Conservation (phyloP, 306 rosid species). For the Vigna hirtella region DNA sequence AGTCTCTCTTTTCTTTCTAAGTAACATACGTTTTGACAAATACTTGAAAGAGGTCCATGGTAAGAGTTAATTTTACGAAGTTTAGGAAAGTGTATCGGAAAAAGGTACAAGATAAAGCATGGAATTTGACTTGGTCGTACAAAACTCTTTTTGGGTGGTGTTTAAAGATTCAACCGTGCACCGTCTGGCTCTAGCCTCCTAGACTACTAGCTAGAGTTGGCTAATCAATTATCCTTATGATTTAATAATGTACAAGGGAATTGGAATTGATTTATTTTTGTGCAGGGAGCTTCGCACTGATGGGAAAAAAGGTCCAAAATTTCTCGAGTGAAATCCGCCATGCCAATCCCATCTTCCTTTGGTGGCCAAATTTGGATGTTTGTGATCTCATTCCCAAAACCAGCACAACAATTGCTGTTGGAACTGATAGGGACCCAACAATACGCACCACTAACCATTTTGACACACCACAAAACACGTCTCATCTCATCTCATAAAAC, state of each 20-base stretch:
- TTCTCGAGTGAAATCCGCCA: conserved; percentile 52
- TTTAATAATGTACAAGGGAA: conserved; percentile 25
- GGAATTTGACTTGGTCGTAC: neutral
- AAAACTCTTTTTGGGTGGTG: neutral
- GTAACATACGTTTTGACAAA: no score
- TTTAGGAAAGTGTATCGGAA: no score
- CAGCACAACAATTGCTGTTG: conserved; percentile 60
- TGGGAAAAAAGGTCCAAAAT: conserved; percentile 38
- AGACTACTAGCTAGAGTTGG: neutral
- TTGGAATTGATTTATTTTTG: conserved; percentile 35
- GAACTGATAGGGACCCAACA: conserved; percentile 66
- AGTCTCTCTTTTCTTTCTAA: no score
- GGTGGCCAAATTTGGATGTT: conserved; percentile 64
- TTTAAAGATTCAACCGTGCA: conserved; percentile 2
- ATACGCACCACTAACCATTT: conserved; percentile 39
- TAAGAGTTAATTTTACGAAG: no score
- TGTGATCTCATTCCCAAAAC: conserved; percentile 67
- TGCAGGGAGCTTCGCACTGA: neutral
- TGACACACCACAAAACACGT: conserved; percentile 36
- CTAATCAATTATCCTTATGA: conserved; percentile 5
- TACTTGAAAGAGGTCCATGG: no score
- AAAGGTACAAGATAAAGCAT: neutral
- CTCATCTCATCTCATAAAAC: conserved; percentile 47
- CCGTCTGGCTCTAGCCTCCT: neutral
- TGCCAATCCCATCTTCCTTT: conserved; percentile 60